Conservation (phyloP, 176 grass and related monocot genomes). For the Cenchrus americanus region DNA sequence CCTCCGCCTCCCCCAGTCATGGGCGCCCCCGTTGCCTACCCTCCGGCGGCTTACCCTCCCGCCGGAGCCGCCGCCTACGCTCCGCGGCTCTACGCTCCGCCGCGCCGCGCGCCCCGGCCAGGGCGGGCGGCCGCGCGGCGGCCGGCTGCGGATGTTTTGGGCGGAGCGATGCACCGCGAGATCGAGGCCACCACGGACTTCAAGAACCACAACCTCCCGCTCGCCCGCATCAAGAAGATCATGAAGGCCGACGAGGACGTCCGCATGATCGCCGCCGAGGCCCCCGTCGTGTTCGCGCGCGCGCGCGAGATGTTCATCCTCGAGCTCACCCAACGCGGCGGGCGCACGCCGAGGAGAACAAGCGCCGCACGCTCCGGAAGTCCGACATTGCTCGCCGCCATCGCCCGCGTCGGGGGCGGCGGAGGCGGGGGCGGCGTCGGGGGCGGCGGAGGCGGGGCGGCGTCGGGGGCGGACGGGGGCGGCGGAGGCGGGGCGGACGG, state of each 20-base stretch:
- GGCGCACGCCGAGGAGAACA: conserved; percentile 96
- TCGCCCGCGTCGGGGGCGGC: too few relatives aligned
- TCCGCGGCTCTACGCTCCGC: too few relatives aligned
- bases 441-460: too few relatives aligned
- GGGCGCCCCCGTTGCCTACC: conserved; percentile 57
- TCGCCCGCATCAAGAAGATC: conserved; percentile 96
- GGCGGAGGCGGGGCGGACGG: too few relatives aligned
- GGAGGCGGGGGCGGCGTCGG: too few relatives aligned
- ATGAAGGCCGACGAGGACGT: conserved; percentile 99
- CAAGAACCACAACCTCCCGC: conserved; percentile 88
- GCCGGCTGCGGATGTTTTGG: too few relatives aligned
- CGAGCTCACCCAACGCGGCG: conserved; percentile 84
- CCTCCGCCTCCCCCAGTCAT: conserved; percentile 53
- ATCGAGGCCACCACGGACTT: conserved; percentile 80
- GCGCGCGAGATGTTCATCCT: conserved; percentile 97
- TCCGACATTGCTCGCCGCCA: conserved; percentile 68
- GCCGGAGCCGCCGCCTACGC: too few relatives aligned
- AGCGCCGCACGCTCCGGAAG: conserved; percentile 88
- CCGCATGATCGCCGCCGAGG: conserved; percentile 93
- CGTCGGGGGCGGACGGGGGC: too few relatives aligned
- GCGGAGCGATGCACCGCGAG: too few relatives aligned
- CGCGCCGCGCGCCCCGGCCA: too few relatives aligned
- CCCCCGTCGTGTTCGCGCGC: conserved; percentile 83
- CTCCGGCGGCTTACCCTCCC: conserved; percentile 58
- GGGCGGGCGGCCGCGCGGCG: too few relatives aligned